These are phyloP conservation scores for Amaranthus palmeri DNA, from an alignment of 148 eudicot genomes.

Conservation along the genomic window DNA sequence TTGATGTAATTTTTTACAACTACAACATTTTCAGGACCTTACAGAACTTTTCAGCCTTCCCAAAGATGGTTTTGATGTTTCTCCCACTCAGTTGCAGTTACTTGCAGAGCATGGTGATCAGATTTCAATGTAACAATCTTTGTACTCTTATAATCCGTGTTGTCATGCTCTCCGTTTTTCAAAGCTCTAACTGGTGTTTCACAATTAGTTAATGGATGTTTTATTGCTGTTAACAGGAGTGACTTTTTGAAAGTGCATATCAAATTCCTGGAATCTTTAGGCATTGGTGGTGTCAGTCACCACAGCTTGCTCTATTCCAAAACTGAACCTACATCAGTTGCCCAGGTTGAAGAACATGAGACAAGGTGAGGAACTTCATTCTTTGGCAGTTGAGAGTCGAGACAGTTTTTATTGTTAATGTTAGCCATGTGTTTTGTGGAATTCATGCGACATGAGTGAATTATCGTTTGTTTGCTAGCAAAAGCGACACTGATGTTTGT, in stretches of 20 bases:
- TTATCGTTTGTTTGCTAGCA: no score
- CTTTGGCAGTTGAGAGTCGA: neutral
- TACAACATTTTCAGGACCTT: conserved; percentile 61
- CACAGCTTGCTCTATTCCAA: conserved; percentile 95
- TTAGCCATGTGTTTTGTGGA: neutral
- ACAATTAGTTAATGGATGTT: neutral
- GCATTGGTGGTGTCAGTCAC: conserved; percentile 91
- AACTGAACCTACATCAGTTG: conserved; percentile 60
- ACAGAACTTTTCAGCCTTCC: conserved; percentile 87
- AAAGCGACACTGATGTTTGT: no score
- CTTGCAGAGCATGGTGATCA: conserved; percentile 78
- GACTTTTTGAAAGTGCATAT: conserved; percentile 56
- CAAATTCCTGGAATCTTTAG: conserved; percentile 70
- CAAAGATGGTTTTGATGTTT: conserved; percentile 81
- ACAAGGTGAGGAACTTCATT: conserved; percentile 41
- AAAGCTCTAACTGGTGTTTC: neutral
- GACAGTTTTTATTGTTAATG: no score
- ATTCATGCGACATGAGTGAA: neutral
- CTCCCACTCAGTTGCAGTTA: conserved; percentile 89
- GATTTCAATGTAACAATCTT: conserved; percentile 46
- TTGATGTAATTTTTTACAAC: conserved; percentile 12
- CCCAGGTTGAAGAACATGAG: conserved; percentile 42
- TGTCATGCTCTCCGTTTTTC: neutral
- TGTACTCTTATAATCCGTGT: neutral
- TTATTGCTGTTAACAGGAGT: conserved; percentile 45